Evolutionary conservation across 371 early-diverging fungal genomes (phyloP), one percentile per base, ranked within the genome.

Genomic region (Mucor piriformis): DNA sequence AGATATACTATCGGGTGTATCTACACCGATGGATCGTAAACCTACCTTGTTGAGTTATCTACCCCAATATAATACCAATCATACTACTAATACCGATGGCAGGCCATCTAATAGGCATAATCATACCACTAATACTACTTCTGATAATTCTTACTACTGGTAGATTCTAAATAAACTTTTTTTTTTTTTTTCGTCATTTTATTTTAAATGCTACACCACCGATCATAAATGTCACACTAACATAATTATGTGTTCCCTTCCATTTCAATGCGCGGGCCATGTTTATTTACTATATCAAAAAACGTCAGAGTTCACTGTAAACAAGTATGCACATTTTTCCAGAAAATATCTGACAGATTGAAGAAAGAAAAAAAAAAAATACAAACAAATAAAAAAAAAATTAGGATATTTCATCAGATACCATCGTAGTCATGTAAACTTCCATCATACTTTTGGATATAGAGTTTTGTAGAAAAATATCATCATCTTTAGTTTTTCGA

Each of bases 1-100:
- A 5, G 77, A 76, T 51, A 51, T 73, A 3, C 43, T 76, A n/a
- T 69, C 71, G 0, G 73, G 73, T 23, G 59, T 68, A 15, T 60
- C 70, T 3, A 24, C 61, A 6, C 66, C 74, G 11, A 32, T 62
- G 4, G 64, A 60, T 29, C 46, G 34, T 15, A 47, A 38, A 12
- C 13, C 16, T 40, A 49, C 57, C 10, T 15, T 49, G 18, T 34
- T 56, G 21, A 62, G 32, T 21, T 62, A 29, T 40, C 21, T 57
- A 8, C 57, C 62, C 8, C 53, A 46, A 12, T 40, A 34, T 33
- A 38, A 42, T 48, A 13, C 18, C 3, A 24, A 48, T 27, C 21
- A 48, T 40, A 25, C n/a, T 42, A 25, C 11, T 16, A 27, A 46
- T 47, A 29, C 12, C 13, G 61, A 60, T 66, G 57, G 61, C 66